A percentile compares a stretch with the other conserved stretches of the same genome.
These are phyloP conservation scores for Carex littledalei DNA, from an alignment of 176 grass and related monocot genomes.

Conservation along the genomic window DNA sequence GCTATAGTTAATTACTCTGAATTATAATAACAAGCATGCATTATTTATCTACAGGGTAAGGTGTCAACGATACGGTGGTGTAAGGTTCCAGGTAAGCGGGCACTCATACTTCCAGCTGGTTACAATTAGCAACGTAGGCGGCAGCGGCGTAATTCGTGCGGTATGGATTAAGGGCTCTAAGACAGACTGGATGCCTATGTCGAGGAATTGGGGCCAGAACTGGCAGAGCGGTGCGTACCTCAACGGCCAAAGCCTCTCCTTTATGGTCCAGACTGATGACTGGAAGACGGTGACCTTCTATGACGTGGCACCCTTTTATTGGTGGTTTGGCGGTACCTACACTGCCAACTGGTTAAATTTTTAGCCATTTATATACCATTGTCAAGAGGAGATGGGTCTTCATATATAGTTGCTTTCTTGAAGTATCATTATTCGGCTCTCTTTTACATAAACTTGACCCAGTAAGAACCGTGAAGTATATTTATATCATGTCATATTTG, in stretches of 20 bases:
- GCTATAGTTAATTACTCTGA: not conserved
- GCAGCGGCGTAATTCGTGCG: slow-evolving; percentile 28
- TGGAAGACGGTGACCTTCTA: not conserved
- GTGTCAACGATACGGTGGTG: slow-evolving; percentile 19
- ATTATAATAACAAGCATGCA: not conserved
- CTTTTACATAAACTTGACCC: not conserved
- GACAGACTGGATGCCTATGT: slow-evolving; percentile 41
- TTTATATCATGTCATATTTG: not conserved
- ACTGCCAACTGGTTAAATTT: not conserved
- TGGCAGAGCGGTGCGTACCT: slow-evolving; percentile 44
- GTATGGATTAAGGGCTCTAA: slow-evolving; percentile 35
- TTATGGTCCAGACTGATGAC: slow-evolving; percentile 8
- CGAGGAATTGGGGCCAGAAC: slow-evolving; percentile 52
- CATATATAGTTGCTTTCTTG: not conserved
- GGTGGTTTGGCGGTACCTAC: slow-evolving; percentile 12
- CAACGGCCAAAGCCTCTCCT: slow-evolving; percentile 40
- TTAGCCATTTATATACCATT: not conserved
- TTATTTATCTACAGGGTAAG: not conserved
- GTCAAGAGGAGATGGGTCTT: not conserved
- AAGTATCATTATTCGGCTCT: not conserved
- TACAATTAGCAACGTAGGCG: slow-evolving; percentile 27
- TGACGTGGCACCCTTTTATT: not conserved
- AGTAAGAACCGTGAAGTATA: not conserved
- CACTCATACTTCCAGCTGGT: slow-evolving; percentile 52
- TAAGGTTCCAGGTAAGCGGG: slow-evolving; percentile 35